phyloP scores from a whole-genome alignment of 2,329 filamentous ascomycete species.

The Fusarium haematococcum region DNA sequence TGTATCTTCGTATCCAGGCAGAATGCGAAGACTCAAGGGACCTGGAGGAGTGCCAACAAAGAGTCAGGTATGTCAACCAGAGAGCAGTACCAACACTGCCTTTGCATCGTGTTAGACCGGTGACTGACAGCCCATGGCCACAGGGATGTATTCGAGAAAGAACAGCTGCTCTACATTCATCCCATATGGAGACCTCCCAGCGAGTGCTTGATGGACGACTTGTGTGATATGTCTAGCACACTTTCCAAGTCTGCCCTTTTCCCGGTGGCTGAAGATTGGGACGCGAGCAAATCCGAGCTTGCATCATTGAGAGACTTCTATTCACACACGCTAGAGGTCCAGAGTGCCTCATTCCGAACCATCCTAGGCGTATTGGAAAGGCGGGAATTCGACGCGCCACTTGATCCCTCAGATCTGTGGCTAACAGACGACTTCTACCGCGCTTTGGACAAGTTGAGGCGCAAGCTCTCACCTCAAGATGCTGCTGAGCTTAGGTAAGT shows the following conservation, averaged over 20 bases:
- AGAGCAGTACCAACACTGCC: neutral
- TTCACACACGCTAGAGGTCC: slow-evolving; percentile 29
- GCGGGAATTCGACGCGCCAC: slow-evolving; percentile 31
- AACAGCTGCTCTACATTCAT: slow-evolving; percentile 35
- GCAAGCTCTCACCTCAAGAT: slow-evolving; percentile 24
- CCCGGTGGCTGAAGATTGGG: slow-evolving; percentile 35
- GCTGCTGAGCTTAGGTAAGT: slow-evolving; percentile 33
- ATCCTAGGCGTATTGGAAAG: slow-evolving; percentile 32
- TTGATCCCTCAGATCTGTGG: slow-evolving; percentile 36
- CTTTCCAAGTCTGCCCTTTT: slow-evolving; percentile 40
- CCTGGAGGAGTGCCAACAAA: slow-evolving; percentile 9
- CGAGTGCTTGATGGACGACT: slow-evolving; percentile 36
- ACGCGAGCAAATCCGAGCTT: slow-evolving; percentile 39
- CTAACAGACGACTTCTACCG: slow-evolving; percentile 33
- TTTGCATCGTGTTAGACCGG: neutral
- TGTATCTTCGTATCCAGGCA: slow-evolving; percentile 41
- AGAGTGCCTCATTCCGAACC: slow-evolving; percentile 30
- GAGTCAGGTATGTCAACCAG: slow-evolving; percentile 26
- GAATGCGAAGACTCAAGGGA: slow-evolving; percentile 34
- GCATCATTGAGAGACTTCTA: slow-evolving; percentile 39
- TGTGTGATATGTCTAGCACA: slow-evolving; percentile 36
- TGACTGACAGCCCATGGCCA: slow-evolving; percentile 5
- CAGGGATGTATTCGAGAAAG: slow-evolving; percentile 34
- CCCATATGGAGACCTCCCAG: slow-evolving; percentile 40
- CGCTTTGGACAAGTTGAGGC: slow-evolving; percentile 33